Conservation (phyloP, 208 protist genomes). For the Crithidia fasciculata region DNA sequence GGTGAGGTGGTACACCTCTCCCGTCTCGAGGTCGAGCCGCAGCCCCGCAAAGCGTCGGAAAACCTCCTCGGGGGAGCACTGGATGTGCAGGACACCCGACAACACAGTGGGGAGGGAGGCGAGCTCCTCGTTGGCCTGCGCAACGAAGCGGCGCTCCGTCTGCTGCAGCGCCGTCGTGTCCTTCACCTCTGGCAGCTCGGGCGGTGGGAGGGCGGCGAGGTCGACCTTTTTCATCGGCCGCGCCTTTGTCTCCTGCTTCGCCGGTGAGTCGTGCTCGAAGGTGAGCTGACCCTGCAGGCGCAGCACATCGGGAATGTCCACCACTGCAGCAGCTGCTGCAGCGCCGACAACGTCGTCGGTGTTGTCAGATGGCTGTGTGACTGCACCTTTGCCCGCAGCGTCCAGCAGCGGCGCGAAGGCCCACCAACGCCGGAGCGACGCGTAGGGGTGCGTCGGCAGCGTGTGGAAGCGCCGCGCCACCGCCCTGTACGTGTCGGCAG, state of each 20-base stretch:
- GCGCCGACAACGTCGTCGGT: conserved; percentile 1
- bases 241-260: conserved; percentile 60
- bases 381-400: background rate
- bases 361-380: background rate
- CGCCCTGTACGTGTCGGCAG: conserved; percentile 43
- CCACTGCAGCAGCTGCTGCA: background rate
- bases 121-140: conserved; percentile 44
- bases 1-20: conserved; percentile 82
- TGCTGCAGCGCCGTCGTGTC: conserved; percentile 41
- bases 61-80: conserved; percentile 66
- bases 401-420: background rate
- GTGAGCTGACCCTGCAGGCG: conserved; percentile 22
- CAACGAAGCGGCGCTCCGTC: conserved; percentile 55
- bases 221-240: conserved; percentile 66
- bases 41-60: conserved; percentile 85
- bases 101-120: conserved; percentile 41
- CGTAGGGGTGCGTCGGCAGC: conserved; percentile 25
- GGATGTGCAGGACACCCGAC: conserved; percentile 63
- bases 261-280: conserved; percentile 31
- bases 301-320: conserved; percentile 18
- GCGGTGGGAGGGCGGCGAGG: conserved; percentile 61
- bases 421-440: conserved; percentile 13
- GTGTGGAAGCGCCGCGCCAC: conserved; percentile 29
- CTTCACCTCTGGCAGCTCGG: conserved; percentile 74
- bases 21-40: conserved; percentile 79